Evolutionary conservation across 306 rosid genomes (phyloP).

Genomic region (Trifolium pratense): DNA sequence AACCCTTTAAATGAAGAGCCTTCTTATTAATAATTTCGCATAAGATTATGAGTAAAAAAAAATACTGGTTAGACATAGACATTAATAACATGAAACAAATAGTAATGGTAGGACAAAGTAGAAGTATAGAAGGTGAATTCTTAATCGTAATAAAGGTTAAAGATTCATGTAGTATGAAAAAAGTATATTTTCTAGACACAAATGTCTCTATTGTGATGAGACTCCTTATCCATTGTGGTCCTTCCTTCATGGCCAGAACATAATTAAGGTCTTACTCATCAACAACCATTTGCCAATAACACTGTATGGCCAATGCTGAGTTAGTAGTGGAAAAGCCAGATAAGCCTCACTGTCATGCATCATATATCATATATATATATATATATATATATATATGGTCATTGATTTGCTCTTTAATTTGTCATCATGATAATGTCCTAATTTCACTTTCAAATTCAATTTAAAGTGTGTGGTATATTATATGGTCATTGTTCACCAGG

Average conservation of each 20-base stretch:
- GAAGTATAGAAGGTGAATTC: not conserved
- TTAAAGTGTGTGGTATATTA: not conserved
- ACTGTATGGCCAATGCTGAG: not conserved
- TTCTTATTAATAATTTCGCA: not conserved
- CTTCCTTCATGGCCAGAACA: not conserved
- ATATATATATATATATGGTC: not conserved
- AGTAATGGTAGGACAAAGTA: constrained; percentile 11
- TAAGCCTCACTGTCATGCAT: constrained; percentile 1
- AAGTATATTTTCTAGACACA: not conserved
- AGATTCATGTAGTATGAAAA: constrained; percentile 24
- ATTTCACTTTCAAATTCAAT: constrained; percentile 8
- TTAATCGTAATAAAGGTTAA: not conserved
- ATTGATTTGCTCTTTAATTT: constrained; percentile 1
- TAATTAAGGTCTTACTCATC: not conserved
- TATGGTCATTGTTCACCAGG: not conserved
- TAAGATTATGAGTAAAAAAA: not conserved
- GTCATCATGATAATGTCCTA: not conserved
- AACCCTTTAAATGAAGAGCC: too few relatives aligned
- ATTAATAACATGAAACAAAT: too few relatives aligned
- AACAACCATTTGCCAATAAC: not conserved
- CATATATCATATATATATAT: too few relatives aligned
- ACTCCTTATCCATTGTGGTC: constrained; percentile 31
- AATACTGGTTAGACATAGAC: constrained; percentile 20
- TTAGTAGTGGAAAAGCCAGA: not conserved
- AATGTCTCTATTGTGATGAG: not conserved